phyloP scores from a whole-genome alignment of 768 basidiomycete genomes.

The Rhizopogon salebrosus region DNA sequence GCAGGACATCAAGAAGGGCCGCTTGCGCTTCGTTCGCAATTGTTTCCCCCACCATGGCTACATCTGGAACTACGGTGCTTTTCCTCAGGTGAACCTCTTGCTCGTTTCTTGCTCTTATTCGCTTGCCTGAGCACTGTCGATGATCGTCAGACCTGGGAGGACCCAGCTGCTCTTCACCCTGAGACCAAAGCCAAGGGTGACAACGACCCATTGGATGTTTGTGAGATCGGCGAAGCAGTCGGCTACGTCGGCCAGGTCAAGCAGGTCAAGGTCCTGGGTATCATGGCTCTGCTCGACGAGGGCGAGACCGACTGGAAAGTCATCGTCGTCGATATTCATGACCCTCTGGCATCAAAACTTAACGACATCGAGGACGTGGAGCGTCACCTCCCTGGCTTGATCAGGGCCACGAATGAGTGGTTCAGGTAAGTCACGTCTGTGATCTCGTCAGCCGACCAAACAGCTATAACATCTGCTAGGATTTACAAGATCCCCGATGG shows the following conservation, averaged over 20 bases:
- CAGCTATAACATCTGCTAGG: constrained; percentile 31
- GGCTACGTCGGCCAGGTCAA: constrained; percentile 97
- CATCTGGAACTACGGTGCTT: constrained; percentile 99
- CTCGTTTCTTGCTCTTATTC: neutral
- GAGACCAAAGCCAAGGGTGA: constrained; percentile 99
- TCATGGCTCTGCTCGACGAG: constrained; percentile 99
- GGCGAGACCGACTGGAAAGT: constrained; percentile 99
- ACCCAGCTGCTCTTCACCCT: constrained; percentile 77
- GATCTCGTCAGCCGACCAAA: neutral
- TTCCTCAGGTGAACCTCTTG: constrained; percentile 76
- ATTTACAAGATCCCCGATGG: constrained; percentile 97
- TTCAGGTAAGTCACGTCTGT: constrained; percentile 68
- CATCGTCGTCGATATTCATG: constrained; percentile 93
- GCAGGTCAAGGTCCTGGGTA: constrained; percentile 99
- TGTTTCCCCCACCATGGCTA: constrained; percentile 99
- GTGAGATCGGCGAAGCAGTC: constrained; percentile 98
- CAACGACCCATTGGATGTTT: constrained; percentile 99
- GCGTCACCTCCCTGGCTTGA: constrained; percentile 92
- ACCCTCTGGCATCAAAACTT: constrained; percentile 92
- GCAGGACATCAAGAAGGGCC: constrained; percentile 97
- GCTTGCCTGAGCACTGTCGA: neutral
- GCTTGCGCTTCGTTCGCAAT: constrained; percentile 95
- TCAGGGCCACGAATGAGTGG: constrained; percentile 98
- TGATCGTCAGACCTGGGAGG: constrained; percentile 87
- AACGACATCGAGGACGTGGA: constrained; percentile 99